Base-by-base conservation (phyloP, 2,329 filamentous ascomycete species). In the Rhynchosporium secalis region DNA sequence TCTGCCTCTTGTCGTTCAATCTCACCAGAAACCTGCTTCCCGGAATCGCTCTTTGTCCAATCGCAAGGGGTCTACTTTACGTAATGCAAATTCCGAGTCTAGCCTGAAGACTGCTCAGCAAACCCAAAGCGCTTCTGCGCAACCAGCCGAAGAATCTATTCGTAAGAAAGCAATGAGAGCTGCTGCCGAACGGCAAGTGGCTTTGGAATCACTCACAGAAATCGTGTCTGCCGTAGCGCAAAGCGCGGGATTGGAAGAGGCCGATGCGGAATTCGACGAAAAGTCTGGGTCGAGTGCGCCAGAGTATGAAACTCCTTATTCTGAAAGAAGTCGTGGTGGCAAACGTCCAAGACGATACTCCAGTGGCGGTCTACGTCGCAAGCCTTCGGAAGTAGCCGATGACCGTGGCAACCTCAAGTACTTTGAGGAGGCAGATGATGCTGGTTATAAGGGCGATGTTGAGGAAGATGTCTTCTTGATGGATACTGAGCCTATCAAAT, bases 341-440 rank as follows among this genome's bases (percentile, higher is more conserved):
- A 73, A 71, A 55, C 82, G 81, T 62, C 86, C 85, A 73, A 85
- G 93, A 63, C 87, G 94, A 29, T 95, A 96, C 75, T 97, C 92
- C 5, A 93, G 92, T 55, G 91, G 91, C 67, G 92, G 92, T 4
- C 81, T 97, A 31, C 86, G 90, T 41, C 80, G 86, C 62, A 88
- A 90, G 71, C 89, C 91, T 29, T 79, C 84, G 61, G 90, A 92
- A 66, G 88, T 96, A 6, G 83, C 82, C 20, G 84, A 88, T 12
- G 81, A 84, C 9, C 81, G 89, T 58, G 89, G 91, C n/a, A 84
- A 90, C 66, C 80, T 97, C n/a, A 88, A 96, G 74, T 96, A 93
- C 69, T 93, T 90, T 70, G 92, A 96, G 71, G 91, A 96, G 69
- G 91, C 94, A 33, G 92, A 93, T 28, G 94, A 96, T 71, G 86